Evolutionary conservation across 2,329 filamentous ascomycete species (phyloP), one percentile per base, ranked within the genome.

Genomic region (Cladosporium cucumerinum): DNA sequence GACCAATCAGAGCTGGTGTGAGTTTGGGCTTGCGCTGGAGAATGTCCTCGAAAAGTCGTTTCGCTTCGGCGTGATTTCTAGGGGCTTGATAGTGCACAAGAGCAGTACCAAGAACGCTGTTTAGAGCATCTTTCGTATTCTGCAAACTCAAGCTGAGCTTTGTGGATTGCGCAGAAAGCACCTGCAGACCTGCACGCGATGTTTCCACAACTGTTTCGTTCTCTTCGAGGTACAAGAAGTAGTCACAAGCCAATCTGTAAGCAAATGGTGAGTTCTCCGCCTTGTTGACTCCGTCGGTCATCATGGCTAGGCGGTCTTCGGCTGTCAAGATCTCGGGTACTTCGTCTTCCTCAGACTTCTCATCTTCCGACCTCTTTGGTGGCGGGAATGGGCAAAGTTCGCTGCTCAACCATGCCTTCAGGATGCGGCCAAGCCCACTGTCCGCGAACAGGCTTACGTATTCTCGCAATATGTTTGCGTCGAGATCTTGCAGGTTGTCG

Each of bases 31-130:
- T 92, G 28, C 90, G 86, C 57, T 86, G 82, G 0, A 99, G 82
- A 5, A 98, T 90, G 32, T 85, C 85, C 70, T 97, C 88, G 70
- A 99, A 98, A 0, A 97, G 82, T n/a, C 78, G 78, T 74, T 92
- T 94, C 2, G 95, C 93, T 78, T 98, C 94, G 21, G 88, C 84
- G 71, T 99, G 95, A 73, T 98, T 89, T 66, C 92, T 87, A 0
- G 95, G 95, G 0, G 92, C 89, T 74, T 98, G 93, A 70, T 96
- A 92, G 71, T 93, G 91, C 2, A 99, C 92, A 23, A 98, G 78
- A 0, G 93, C 88, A n/a, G 93, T 97, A 11, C 87, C 95, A 8
- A 99, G 86, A 49, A 87, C 89, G 51, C 92, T 85, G 65, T 87
- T 91, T 63, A 95, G 84, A 0, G 90, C 86, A 76, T 97, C 92